Conservation (phyloP, 2,329 filamentous ascomycete genomes). For the Gnomoniopsis sp. region DNA sequence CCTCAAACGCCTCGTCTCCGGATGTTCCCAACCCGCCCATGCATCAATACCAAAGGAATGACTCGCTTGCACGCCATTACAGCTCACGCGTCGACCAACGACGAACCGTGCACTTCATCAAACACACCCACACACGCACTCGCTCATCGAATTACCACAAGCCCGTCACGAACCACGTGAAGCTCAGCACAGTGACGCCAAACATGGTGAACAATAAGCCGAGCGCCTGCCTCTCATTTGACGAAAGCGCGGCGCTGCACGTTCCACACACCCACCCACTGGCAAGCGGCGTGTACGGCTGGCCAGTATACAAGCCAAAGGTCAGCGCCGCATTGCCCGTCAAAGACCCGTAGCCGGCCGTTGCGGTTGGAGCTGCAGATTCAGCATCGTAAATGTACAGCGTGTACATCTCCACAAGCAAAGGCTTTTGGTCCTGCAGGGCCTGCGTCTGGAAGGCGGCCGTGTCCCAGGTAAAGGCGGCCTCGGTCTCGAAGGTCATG, state of each 20-base stretch:
- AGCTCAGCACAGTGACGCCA: slow-evolving; percentile 54
- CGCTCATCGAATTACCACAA: slow-evolving; percentile 24
- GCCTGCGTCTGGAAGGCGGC: slow-evolving; percentile 43
- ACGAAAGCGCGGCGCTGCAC: slow-evolving; percentile 51
- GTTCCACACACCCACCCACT: slow-evolving; percentile 54
- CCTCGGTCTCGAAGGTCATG: slow-evolving; percentile 54
- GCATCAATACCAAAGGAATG: slow-evolving; percentile 7
- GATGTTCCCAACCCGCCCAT: neutral
- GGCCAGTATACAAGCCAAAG: slow-evolving; percentile 56
- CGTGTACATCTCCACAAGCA: slow-evolving; percentile 56
- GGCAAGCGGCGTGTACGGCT: slow-evolving; percentile 47
- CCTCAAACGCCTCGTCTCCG: slow-evolving; percentile 12
- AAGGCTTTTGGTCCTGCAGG: slow-evolving; percentile 35
- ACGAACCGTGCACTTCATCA: neutral
- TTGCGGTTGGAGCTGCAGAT: slow-evolving; percentile 41
- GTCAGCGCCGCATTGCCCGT: slow-evolving; percentile 43
- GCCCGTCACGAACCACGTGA: slow-evolving; percentile 62
- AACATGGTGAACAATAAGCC: slow-evolving; percentile 52
- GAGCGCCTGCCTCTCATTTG: slow-evolving; percentile 44
- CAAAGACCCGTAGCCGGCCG: slow-evolving; percentile 54
- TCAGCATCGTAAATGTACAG: slow-evolving; percentile 61
- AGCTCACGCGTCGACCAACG: slow-evolving; percentile 3
- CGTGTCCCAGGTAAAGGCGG: slow-evolving; percentile 58
- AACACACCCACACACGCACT: neutral
- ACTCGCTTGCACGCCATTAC: slow-evolving; percentile 12